phyloP scores from a whole-genome alignment of 257 asterid genomes.

The Lithospermum erythrorhizon region DNA sequence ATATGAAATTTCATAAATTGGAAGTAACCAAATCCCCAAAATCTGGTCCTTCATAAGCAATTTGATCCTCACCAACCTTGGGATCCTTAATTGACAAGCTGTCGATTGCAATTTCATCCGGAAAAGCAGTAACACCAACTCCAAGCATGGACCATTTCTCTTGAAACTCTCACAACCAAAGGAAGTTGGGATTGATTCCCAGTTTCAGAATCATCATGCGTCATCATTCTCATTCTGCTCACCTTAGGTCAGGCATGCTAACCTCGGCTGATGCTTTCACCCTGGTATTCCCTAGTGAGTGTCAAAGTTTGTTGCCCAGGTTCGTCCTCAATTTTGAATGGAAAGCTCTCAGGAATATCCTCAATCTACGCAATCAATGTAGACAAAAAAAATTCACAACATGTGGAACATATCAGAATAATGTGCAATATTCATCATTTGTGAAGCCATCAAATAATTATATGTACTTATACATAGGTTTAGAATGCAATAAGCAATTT shows the following conservation, averaged over 20 bases:
- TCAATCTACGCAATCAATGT: constrained; percentile 26
- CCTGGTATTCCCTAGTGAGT: constrained; percentile 47
- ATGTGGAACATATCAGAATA: too few species aligned
- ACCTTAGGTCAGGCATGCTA: constrained; percentile 52
- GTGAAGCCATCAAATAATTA: too few species aligned
- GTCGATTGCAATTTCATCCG: constrained; percentile 61
- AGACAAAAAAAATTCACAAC: too few species aligned
- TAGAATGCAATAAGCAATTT: too few species aligned
- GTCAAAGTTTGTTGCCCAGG: constrained; percentile 60
- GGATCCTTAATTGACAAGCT: constrained; percentile 51
- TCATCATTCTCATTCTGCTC: constrained; percentile 22
- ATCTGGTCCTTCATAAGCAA: constrained; percentile 86
- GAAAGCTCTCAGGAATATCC: constrained; percentile 50
- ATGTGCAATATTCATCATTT: too few species aligned
- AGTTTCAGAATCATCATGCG: constrained; percentile 23
- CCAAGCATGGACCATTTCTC: constrained; percentile 42
- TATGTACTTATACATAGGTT: too few species aligned
- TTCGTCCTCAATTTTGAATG: constrained; percentile 58
- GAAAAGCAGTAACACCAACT: constrained; percentile 63
- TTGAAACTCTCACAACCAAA: constrained; percentile 55
- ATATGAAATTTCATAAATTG: neutral
- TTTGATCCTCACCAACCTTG: constrained; percentile 41
- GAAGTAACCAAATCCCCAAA: constrained; percentile 37
- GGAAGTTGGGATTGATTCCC: constrained; percentile 39
- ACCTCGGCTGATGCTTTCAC: constrained; percentile 69